Conservation (phyloP, 306 rosid genomes). For the Lathyrus oleraceus region DNA sequence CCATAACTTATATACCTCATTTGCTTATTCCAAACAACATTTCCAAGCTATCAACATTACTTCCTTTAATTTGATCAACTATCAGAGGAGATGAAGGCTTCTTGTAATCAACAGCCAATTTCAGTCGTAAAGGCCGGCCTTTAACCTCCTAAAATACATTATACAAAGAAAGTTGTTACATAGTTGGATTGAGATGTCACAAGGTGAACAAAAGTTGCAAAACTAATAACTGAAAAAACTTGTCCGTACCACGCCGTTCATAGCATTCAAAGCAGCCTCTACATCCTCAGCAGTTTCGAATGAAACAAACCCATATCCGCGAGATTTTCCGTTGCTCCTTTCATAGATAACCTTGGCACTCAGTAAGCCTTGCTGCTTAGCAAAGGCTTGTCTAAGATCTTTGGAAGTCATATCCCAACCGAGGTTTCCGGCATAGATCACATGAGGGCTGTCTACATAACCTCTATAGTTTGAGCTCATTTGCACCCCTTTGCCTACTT, state of each 20-base stretch:
- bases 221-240: conserved; percentile 19
- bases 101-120: conserved; percentile 48
- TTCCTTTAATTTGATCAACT: conserved; percentile 27
- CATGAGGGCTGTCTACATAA: conserved; percentile 69
- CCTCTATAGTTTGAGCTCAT: conserved; percentile 54
- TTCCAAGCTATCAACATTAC: conserved; percentile 38
- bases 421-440: conserved; percentile 83
- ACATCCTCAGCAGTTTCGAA: conserved; percentile 61
- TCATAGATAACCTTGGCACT: conserved; percentile 80
- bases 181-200: conserved; percentile 2
- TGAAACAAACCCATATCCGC: conserved; percentile 76
- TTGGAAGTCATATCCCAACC: conserved; percentile 72
- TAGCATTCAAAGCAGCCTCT: conserved; percentile 54
- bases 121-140: conserved; percentile 68
- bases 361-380: conserved; percentile 58
- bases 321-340: conserved; percentile 61
- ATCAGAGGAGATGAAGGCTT: conserved; percentile 33
- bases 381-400: conserved; percentile 64
- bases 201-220: not conserved
- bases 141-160: conserved; percentile 56
- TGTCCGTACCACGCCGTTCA: conserved; percentile 73
- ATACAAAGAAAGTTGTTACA: conserved; percentile 12
- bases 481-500: conserved; percentile 57
- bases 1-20: conserved; percentile 32
- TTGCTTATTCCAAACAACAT: conserved; percentile 45